phyloP scores from a whole-genome alignment of 2,329 filamentous ascomycete species.

The Verticillium nonalfalfae region DNA sequence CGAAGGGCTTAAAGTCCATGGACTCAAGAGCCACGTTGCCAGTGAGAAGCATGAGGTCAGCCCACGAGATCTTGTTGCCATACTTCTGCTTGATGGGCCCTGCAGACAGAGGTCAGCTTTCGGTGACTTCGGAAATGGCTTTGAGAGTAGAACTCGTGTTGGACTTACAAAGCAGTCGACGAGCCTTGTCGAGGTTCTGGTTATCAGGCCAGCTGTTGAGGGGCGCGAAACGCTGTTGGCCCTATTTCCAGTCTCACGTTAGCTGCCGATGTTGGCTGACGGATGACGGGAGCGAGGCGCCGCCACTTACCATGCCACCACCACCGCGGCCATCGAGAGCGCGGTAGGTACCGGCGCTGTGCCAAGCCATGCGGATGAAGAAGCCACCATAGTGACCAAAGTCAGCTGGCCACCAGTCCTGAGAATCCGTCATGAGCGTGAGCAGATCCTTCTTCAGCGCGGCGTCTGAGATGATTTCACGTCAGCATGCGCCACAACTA shows the following conservation, averaged over 20 bases:
- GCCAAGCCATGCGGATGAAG: slow-evolving; percentile 77
- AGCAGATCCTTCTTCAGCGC: slow-evolving; percentile 67
- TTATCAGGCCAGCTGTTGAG: slow-evolving; percentile 82
- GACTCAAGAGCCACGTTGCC: slow-evolving; percentile 73
- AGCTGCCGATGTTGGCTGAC: neutral
- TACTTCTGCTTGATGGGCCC: slow-evolving; percentile 76
- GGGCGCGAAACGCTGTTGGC: slow-evolving; percentile 73
- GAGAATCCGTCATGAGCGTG: slow-evolving; percentile 69
- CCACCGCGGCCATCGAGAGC: slow-evolving; percentile 69
- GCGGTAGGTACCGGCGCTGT: slow-evolving; percentile 72
- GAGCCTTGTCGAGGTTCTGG: slow-evolving; percentile 71
- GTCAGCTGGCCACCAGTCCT: slow-evolving; percentile 77
- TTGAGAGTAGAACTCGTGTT: slow-evolving; percentile 23
- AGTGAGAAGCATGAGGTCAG: slow-evolving; percentile 63
- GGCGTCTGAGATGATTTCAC: neutral
- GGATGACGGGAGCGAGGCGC: neutral
- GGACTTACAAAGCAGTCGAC: slow-evolving; percentile 55
- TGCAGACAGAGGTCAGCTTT: neutral
- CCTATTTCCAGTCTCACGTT: slow-evolving; percentile 21
- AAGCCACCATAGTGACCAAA: slow-evolving; percentile 76
- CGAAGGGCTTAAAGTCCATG: slow-evolving; percentile 69
- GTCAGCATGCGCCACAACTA: neutral
- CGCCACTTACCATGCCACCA: slow-evolving; percentile 43
- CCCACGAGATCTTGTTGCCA: slow-evolving; percentile 76
- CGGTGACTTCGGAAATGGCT: neutral